Evolutionary conservation across 371 early-diverging fungal species (phyloP), one percentile per base, ranked within the genome.

Genomic region (Mucor plumbeus): DNA sequence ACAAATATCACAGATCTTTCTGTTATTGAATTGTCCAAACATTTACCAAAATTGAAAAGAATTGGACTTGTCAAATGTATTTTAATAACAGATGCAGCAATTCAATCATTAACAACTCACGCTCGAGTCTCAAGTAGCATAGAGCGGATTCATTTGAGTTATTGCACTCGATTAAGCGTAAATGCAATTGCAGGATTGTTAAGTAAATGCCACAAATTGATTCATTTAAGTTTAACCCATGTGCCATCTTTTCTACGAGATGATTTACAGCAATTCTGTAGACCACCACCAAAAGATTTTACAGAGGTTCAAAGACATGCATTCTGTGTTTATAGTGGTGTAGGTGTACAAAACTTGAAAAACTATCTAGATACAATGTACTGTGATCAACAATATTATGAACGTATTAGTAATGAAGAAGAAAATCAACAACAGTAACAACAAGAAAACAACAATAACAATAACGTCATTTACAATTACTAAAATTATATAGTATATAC

Each of bases 321-420:
- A 7, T 89, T 89, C 76, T 89, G 90, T 68, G 90, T 89, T 5
- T 89, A 85, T 67, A 84, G 85, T 62, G 88, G 86, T 0, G 71
- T 77, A 61, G 86, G 86, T 7, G 87, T 88, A 8, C 75, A 78
- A 41, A 83, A 87, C 7, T 41, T 86, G 19, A 64, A 81, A 21
- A 61, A 68, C 4, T 79, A 79, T 65, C 65, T 88, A 11, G 40
- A 53, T 26, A 44, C 39, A 4, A 35, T 58, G 53, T 5, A 26
- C 5, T 1, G 8, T 8, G 53, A 31, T 13, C 31, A 53, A 31
- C 9, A 7, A 17, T 44, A 26, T 26, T 26, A 26, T 26, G 26
- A 26, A 26, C 26, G 3, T 26, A 26, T 14, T 19, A 9, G 17
- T 10, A n/a, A 7, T 10, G 48, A 47, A 19, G 8, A 9, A 19